Conservation (phyloP, 768 basidiomycete genomes). For the Lactarius sp. region DNA sequence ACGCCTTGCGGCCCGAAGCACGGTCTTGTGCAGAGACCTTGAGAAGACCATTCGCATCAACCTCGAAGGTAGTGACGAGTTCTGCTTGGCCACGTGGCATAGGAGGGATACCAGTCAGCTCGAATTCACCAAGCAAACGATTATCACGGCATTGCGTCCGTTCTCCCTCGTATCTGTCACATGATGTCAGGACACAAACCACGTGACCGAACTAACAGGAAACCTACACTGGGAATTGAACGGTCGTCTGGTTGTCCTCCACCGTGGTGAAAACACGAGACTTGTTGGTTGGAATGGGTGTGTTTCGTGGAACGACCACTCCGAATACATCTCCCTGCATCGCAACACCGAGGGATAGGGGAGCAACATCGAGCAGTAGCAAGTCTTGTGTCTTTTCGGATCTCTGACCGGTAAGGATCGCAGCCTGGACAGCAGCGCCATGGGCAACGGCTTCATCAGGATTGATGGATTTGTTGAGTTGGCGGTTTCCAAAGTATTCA, state of each 20-base stretch:
- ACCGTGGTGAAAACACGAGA: slow-evolving; percentile 98
- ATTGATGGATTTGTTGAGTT: slow-evolving; percentile 99
- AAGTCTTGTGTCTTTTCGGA: slow-evolving; percentile 99
- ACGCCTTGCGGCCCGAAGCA: slow-evolving; percentile 98
- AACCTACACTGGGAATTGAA: slow-evolving; percentile 96
- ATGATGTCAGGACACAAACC: slow-evolving; percentile 9
- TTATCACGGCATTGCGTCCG: slow-evolving; percentile 99
- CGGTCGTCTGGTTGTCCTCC: slow-evolving; percentile 99
- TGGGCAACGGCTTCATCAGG: slow-evolving; percentile 99
- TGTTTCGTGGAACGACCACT: slow-evolving; percentile 98
- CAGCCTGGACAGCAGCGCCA: slow-evolving; percentile 99
- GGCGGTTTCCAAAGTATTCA: slow-evolving; percentile 96
- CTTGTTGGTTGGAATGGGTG: slow-evolving; percentile 99
- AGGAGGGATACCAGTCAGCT: slow-evolving; percentile 97
- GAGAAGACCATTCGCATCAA: slow-evolving; percentile 98
- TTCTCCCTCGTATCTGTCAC: slow-evolving; percentile 88
- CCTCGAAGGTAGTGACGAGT: slow-evolving; percentile 98
- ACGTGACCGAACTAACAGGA: not conserved
- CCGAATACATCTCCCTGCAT: slow-evolving; percentile 99
- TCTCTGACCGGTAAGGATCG: slow-evolving; percentile 96
- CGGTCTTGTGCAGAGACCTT: slow-evolving; percentile 99
- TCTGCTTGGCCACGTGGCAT: slow-evolving; percentile 99
- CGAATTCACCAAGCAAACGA: slow-evolving; percentile 98
- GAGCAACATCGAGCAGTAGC: slow-evolving; percentile 96
- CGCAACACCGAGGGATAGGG: slow-evolving; percentile 97